phyloP scores from a whole-genome alignment of 306 rosid genomes.

The Lathyrus sativus region DNA sequence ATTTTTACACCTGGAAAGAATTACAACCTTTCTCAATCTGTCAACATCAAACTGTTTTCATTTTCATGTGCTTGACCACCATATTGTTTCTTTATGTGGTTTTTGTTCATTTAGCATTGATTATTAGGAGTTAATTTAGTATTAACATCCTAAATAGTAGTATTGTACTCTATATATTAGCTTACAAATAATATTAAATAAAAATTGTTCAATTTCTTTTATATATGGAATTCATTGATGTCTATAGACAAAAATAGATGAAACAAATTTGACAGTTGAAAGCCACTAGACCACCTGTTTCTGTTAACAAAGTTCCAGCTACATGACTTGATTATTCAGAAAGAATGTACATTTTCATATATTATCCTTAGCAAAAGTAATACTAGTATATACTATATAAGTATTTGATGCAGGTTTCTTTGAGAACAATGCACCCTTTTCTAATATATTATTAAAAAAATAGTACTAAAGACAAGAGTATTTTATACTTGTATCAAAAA shows the following conservation, averaged over 20 bases:
- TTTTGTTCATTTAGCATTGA: neutral
- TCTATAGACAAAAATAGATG: neutral
- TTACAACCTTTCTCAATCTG: slow-evolving; percentile 48
- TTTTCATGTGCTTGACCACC: slow-evolving; percentile 36
- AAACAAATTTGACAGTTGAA: slow-evolving; percentile 27
- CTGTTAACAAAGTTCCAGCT: slow-evolving; percentile 41
- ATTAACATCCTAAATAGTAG: neutral
- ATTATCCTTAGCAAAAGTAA: slow-evolving; percentile 41
- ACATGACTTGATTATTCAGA: slow-evolving; percentile 40
- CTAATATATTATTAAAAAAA: neutral
- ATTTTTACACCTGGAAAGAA: slow-evolving; percentile 44
- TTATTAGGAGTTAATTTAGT: neutral
- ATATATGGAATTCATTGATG: slow-evolving; percentile 4
- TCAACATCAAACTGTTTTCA: slow-evolving; percentile 41
- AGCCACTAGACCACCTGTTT: slow-evolving; percentile 32
- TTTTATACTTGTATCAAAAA: slow-evolving; percentile 37
- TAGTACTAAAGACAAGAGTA: slow-evolving; percentile 4
- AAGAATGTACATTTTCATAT: slow-evolving; percentile 32
- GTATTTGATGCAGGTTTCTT: slow-evolving; percentile 45
- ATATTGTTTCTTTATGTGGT: neutral
- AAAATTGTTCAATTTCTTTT: neutral
- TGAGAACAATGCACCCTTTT: slow-evolving; percentile 56
- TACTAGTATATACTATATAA: slow-evolving; percentile 37
- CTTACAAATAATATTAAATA: neutral
- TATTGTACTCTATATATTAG: too few species aligned